phyloP scores from a whole-genome alignment of 805 yeast genomes.

The Debaryomyces prosopidis region DNA sequence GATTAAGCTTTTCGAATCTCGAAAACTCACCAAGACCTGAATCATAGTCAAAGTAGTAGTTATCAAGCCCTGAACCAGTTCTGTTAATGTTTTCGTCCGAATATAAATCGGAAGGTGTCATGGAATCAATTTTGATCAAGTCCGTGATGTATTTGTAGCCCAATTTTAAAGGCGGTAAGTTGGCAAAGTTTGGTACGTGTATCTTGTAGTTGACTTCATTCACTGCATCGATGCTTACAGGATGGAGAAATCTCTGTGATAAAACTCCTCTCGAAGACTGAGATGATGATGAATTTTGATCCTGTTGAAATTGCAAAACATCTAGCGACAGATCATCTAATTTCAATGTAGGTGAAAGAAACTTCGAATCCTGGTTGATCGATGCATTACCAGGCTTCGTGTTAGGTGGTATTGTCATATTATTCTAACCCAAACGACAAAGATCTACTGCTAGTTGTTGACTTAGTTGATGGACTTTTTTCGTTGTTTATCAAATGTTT shows the following conservation, averaged over 20 bases:
- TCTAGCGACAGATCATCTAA: conserved; percentile 24
- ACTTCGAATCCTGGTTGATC: conserved; percentile 17
- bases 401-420: conserved; percentile 5
- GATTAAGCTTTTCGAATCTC: conserved; percentile 74
- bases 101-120: conserved; percentile 57
- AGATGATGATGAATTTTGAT: conserved; percentile 17
- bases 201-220: conserved; percentile 45
- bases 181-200: conserved; percentile 49
- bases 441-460: not conserved
- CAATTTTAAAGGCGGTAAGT: conserved; percentile 53
- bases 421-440: not conserved
- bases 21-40: conserved; percentile 54
- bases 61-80: conserved; percentile 51
- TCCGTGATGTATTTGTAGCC: conserved; percentile 65
- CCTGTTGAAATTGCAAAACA: conserved; percentile 32
- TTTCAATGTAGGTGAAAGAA: conserved; percentile 33
- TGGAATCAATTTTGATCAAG: conserved; percentile 58
- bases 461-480: not conserved
- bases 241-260: conserved; percentile 35
- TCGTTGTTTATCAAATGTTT: not conserved
- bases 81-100: conserved; percentile 56
- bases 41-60: conserved; percentile 54
- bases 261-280: conserved; percentile 20
- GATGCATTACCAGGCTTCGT: conserved; percentile 6
- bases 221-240: conserved; percentile 31